A percentile compares a stretch with the other conserved stretches of the same genome.
These are phyloP conservation scores for Tetrapisispora taiwanensis DNA, from an alignment of 805 yeast genomes.

Conservation along the genomic window DNA sequence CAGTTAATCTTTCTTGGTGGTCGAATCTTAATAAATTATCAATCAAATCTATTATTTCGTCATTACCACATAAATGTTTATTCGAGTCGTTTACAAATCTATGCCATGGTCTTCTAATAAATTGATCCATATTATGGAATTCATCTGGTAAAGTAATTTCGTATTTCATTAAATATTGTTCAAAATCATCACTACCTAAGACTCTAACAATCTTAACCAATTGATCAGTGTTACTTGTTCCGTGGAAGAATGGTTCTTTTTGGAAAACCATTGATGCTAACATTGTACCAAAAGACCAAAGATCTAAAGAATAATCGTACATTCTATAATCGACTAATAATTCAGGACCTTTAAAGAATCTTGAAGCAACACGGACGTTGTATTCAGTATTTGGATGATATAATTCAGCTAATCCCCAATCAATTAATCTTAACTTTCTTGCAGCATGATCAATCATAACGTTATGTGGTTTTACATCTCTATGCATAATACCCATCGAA, in stretches of 20 bases:
- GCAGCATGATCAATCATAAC: constrained; percentile 84
- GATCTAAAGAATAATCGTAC: constrained; percentile 83
- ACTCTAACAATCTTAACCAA: constrained; percentile 81
- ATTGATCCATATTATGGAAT: constrained; percentile 66
- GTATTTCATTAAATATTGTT: constrained; percentile 60
- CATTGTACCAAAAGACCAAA: constrained; percentile 94
- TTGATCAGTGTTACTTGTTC: constrained; percentile 84
- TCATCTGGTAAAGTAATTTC: constrained; percentile 61
- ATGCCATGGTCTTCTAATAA: constrained; percentile 79
- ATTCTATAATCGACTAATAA: constrained; percentile 73
- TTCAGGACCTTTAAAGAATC: constrained; percentile 92
- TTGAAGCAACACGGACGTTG: constrained; percentile 86
- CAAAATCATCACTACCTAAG: constrained; percentile 74
- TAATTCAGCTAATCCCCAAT: constrained; percentile 94
- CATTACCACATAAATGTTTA: constrained; percentile 48
- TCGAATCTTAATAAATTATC: constrained; percentile 71
- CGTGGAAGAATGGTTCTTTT: constrained; percentile 88
- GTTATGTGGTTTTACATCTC: constrained; percentile 94
- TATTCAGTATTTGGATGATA: constrained; percentile 84
- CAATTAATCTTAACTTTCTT: constrained; percentile 67
- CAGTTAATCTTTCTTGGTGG: constrained; percentile 81
- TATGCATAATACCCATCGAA: constrained; percentile 91
- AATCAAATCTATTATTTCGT: constrained; percentile 56
- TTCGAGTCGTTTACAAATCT: constrained; percentile 64
- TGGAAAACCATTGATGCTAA: constrained; percentile 82